Percentiles rank a stretch among this genome's conserved stretches.
phyloP scores from a whole-genome alignment of 2,329 filamentous ascomycete species.

The Plectosphaerella cucumerina region DNA sequence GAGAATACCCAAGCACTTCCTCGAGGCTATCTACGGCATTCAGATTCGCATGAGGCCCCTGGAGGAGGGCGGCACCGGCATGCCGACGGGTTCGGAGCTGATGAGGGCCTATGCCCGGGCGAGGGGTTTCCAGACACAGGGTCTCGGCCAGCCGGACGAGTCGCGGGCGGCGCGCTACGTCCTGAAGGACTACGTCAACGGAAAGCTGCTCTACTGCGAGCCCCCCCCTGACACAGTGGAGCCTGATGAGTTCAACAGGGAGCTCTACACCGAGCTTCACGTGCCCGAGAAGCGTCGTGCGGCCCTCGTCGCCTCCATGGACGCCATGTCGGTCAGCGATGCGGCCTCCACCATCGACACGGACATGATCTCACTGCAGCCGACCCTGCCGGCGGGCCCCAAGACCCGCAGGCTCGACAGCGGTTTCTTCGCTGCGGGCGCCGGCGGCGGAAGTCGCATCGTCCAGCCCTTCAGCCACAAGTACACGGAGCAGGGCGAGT shows the following conservation, averaged over 20 bases:
- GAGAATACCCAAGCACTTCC: slow-evolving; percentile 80
- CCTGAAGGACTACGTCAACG: slow-evolving; percentile 95
- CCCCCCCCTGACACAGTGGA: slow-evolving; percentile 76
- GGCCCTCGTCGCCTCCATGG: slow-evolving; percentile 49
- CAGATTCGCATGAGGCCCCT: slow-evolving; percentile 74
- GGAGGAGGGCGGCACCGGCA: slow-evolving; percentile 90
- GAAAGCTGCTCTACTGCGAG: slow-evolving; percentile 88
- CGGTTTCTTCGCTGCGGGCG: slow-evolving; percentile 72
- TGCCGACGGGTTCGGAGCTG: slow-evolving; percentile 79
- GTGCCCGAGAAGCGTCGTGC: slow-evolving; percentile 77
- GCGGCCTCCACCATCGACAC: slow-evolving; percentile 29
- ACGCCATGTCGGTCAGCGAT: slow-evolving; percentile 35
- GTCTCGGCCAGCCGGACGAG: slow-evolving; percentile 87
- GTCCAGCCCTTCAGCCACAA: slow-evolving; percentile 84
- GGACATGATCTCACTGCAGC: slow-evolving; percentile 47
- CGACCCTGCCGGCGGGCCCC: slow-evolving; percentile 54
- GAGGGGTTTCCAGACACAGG: slow-evolving; percentile 84
- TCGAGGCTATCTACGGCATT: slow-evolving; percentile 93
- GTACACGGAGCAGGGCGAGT: slow-evolving; percentile 74
- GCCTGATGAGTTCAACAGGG: slow-evolving; percentile 74
- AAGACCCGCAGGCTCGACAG: slow-evolving; percentile 80
- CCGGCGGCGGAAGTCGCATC: slow-evolving; percentile 60
- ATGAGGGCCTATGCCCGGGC: slow-evolving; percentile 83
- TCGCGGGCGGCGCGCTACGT: slow-evolving; percentile 85
- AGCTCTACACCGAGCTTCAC: slow-evolving; percentile 80